Evolutionary conservation across 179 eudicot genomes (phyloP), one percentile per base, ranked within the genome.

Genomic region (Silene coronaria): DNA sequence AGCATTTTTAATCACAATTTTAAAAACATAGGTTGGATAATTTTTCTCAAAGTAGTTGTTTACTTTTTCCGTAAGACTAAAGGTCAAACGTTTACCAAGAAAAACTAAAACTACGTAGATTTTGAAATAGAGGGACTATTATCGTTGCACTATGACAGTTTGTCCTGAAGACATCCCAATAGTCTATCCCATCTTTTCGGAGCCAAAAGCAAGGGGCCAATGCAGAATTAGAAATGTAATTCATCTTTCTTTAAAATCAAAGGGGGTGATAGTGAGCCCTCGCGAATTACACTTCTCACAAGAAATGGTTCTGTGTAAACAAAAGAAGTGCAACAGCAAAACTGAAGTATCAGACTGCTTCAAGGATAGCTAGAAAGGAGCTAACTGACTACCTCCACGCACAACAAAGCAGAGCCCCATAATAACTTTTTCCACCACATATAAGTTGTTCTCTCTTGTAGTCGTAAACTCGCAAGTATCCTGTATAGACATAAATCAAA

Each of bases 361-460:
- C 55, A 60, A 57, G 21, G 60, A 55, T 74, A 75, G 58, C 32
- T 30, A 66, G 5, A 75, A 34, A 68, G 71, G n/a, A 72, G 61
- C 61, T 17, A 45, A 32, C 10, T 17, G 24, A 69, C 75, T 85
- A 93, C 98, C 98, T 93, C 98, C 98, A 91, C 34, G 97, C 89
- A 69, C 97, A 93, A 75, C 98, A 93, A 72, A 91, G 88, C 60
- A 91, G 84, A 77, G 97, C 93, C 79, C 98, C 98, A 72, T 93
- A 93, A 75, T 93, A 93, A 84, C 98, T 90, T 86, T 93, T 91
- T 19, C 98, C 97, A 78, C 98, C 98, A 80, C 91, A 93, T 75
- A 90, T 80, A 70, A 93, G 89, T 75, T 88, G 98, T 83, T 90
- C 97, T 80, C 78, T 91, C 80, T 80, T 85, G 79, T 85, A 93